Conservation (phyloP, 306 rosid genomes). For the Inga laurina region DNA sequence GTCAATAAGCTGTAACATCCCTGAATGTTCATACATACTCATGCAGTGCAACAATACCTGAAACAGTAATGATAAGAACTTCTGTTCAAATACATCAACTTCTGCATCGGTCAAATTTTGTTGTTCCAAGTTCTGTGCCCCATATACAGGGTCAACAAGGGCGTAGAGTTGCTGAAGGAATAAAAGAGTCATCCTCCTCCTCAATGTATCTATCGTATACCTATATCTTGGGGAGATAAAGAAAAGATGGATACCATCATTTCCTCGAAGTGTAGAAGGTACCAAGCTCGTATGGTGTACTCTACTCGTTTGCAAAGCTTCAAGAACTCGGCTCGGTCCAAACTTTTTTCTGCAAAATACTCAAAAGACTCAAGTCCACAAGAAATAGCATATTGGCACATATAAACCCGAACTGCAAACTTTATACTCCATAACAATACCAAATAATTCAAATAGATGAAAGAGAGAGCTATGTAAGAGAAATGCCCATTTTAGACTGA, state of each 20-base stretch:
- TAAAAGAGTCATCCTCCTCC: slow-evolving; percentile 31
- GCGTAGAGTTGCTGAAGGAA: slow-evolving; percentile 87
- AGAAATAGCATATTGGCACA: background rate
- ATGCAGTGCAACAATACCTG: slow-evolving; percentile 55
- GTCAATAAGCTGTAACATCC: background rate
- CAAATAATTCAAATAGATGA: slow-evolving; percentile 12
- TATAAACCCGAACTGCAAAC: background rate
- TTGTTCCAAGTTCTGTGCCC: slow-evolving; percentile 77
- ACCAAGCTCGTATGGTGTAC: slow-evolving; percentile 97
- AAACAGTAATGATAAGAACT: slow-evolving; percentile 77
- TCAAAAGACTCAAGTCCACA: slow-evolving; percentile 25
- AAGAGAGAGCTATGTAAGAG: background rate
- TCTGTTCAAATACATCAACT: slow-evolving; percentile 82
- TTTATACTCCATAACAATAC: background rate
- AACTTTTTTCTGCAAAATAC: slow-evolving; percentile 60
- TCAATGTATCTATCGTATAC: slow-evolving; percentile 13
- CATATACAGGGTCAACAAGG: slow-evolving; percentile 83
- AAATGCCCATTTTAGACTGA: background rate
- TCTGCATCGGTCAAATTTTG: slow-evolving; percentile 64
- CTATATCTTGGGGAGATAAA: slow-evolving; percentile 24
- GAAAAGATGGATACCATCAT: slow-evolving; percentile 68
- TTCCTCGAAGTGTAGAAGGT: slow-evolving; percentile 93
- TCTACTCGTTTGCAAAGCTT: slow-evolving; percentile 91
- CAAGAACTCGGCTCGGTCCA: slow-evolving; percentile 86
- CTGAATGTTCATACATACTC: slow-evolving; percentile 1